These are phyloP conservation scores for Lasiodiplodia sp. DNA, from an alignment of 2,329 filamentous ascomycete species.

Conservation along the genomic window DNA sequence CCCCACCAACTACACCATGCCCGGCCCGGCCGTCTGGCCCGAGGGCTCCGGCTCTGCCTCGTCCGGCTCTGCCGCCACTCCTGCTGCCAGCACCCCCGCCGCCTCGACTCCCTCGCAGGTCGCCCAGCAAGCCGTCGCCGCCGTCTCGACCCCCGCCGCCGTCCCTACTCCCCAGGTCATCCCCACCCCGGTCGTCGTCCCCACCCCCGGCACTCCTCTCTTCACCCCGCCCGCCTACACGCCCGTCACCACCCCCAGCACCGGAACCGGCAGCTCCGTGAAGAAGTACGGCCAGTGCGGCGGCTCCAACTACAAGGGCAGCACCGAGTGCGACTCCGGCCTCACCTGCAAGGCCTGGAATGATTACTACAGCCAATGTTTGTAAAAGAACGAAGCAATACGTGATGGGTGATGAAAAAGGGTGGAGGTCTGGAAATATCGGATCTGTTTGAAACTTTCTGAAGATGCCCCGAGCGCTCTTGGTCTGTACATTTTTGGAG, in stretches of 20 bases:
- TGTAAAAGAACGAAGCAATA: not conserved
- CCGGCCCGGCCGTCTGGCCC: conserved; percentile 41
- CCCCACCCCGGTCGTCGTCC: conserved; percentile 10
- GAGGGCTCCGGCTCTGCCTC: not conserved
- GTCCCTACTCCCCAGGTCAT: conserved; percentile 12
- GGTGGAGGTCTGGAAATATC: not conserved
- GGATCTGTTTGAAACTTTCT: not conserved
- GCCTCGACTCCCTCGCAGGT: not conserved
- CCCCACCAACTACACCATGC: conserved; percentile 42
- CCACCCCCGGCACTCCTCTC: conserved; percentile 6
- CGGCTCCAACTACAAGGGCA: conserved; percentile 47
- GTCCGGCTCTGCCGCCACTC: not conserved
- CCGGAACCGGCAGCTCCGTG: conserved; percentile 28
- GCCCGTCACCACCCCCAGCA: conserved; percentile 19
- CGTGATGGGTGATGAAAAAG: not conserved
- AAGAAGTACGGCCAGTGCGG: conserved; percentile 50
- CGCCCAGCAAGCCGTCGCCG: not conserved
- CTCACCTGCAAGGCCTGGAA: conserved; percentile 45
- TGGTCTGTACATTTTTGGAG: not conserved
- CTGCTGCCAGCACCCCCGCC: not conserved
- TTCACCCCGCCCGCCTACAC: conserved; percentile 16
- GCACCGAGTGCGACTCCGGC: conserved; percentile 45
- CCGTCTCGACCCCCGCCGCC: conserved; percentile 17
- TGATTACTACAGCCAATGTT: conserved; percentile 52
- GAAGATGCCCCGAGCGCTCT: not conserved